Evolutionary conservation across 768 basidiomycete genomes (phyloP).

Genomic region (Mycena filopes): DNA sequence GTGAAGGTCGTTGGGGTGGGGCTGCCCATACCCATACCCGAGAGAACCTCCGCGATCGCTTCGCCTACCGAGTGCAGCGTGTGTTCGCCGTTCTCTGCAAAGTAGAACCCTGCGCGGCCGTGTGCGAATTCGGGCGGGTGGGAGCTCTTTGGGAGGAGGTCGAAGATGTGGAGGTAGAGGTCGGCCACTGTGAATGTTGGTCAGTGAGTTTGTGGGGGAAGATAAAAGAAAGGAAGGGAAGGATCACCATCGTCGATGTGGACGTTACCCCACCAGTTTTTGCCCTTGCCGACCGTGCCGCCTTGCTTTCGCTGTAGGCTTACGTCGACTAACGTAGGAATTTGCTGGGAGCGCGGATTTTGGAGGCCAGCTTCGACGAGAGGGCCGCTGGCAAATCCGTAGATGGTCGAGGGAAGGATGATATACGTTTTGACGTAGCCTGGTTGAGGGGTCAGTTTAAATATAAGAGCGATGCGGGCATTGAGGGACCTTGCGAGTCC

Average conservation of each 20-base stretch:
- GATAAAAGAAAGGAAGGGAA: background rate
- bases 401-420: conserved; percentile 64
- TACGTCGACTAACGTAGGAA: conserved; percentile 55
- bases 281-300: conserved; percentile 63
- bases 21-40: conserved; percentile 47
- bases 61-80: conserved; percentile 46
- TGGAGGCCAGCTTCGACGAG: conserved; percentile 63
- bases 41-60: conserved; percentile 50
- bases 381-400: conserved; percentile 56
- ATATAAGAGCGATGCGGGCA: background rate
- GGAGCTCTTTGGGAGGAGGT: conserved; percentile 42
- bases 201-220: background rate
- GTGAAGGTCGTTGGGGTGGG: conserved; percentile 57
- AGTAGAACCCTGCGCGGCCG: conserved; percentile 59
- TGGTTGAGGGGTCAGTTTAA: conserved; percentile 26
- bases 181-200: conserved; percentile 49
- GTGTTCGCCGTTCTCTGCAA: conserved; percentile 61
- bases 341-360: conserved; percentile 61
- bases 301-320: conserved; percentile 55
- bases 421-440: conserved; percentile 65
- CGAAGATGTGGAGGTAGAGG: conserved; percentile 54
- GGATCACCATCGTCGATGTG: conserved; percentile 63
- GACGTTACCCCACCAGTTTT: conserved; percentile 65
- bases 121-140: conserved; percentile 49
- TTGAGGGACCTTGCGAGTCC: conserved; percentile 32